Evolutionary conservation across 1,284 basidiomycete genomes (phyloP), one percentile per base, ranked within the genome.

Genomic region (Megacollybia platyphylla): DNA sequence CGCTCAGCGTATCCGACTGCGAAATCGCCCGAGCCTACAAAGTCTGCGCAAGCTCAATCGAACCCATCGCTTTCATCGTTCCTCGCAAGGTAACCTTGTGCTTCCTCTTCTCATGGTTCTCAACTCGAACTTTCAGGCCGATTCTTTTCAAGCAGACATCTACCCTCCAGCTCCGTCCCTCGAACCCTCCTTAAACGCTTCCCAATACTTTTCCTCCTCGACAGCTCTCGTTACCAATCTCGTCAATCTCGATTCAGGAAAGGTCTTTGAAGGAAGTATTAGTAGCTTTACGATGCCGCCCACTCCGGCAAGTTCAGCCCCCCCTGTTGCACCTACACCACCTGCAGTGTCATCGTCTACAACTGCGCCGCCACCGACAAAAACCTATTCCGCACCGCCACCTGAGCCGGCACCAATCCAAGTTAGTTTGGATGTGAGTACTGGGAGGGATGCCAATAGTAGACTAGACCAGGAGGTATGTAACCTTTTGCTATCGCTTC

Each of bases 21-120:
- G 96, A 98, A 63, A 97, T 97, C 52, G 93, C 91, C 1, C 77
- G 91, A 36, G 91, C 87, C 0, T 97, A 90, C 76, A 98, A 98
- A 64, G 74, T 97, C 24, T 73, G 81, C 3, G 79, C 73, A 1
- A 67, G 67, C 17, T 68, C 71, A 28, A 76, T 97, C 47, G 91
- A 97, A 58, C 87, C 92, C 2, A 85, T 97, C 52, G 80, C 80
- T 1, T 97, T 97, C 65, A 85, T 92, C 53, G 91, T 97, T 13
- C 94, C 93, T 8, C 78, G 93, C 51, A 92, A 87, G 62, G 87
- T 83, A 48, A 44, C 65, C 17, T 26, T 36, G 37, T 31, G 30
- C 20, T 29, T 41, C 27, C 24, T 24, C 35, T 3, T 38, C 39
- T 28, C 42, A 30, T 34, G 5, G 24, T 31, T 34, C 42, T 43